Evolutionary conservation across 2,329 filamentous ascomycete species (phyloP).

Genomic region (Xylaria sp.): DNA sequence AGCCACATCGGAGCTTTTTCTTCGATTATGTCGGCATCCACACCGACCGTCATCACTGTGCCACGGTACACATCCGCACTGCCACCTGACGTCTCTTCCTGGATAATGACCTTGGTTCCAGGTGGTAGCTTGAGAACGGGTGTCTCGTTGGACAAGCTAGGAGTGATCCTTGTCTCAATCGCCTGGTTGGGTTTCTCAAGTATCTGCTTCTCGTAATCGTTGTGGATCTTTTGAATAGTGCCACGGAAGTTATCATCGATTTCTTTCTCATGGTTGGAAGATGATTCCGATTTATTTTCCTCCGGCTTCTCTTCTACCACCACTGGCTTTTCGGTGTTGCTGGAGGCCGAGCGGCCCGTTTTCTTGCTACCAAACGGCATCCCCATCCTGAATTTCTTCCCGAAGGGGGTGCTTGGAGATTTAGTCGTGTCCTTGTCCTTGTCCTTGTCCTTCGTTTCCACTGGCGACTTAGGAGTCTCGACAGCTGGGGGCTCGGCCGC

Average conservation of each 20-base stretch:
- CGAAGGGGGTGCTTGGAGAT: slow-evolving; percentile 58
- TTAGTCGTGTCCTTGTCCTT: slow-evolving; percentile 67
- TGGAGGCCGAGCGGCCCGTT: slow-evolving; percentile 70
- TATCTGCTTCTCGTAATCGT: slow-evolving; percentile 73
- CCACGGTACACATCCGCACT: slow-evolving; percentile 89
- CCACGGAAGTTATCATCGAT: slow-evolving; percentile 78
- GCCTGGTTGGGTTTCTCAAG: slow-evolving; percentile 58
- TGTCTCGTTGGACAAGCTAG: slow-evolving; percentile 74
- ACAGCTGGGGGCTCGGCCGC: slow-evolving; percentile 50
- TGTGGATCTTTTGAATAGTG: slow-evolving; percentile 72
- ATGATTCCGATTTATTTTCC: slow-evolving; percentile 62
- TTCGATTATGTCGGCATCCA: slow-evolving; percentile 83
- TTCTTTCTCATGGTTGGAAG: slow-evolving; percentile 70
- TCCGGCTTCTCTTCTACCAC: slow-evolving; percentile 78
- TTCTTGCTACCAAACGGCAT: slow-evolving; percentile 82
- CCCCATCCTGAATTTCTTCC: slow-evolving; percentile 44
- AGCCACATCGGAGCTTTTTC: slow-evolving; percentile 90
- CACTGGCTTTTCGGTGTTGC: slow-evolving; percentile 73
- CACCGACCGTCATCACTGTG: slow-evolving; percentile 77
- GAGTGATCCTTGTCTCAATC: slow-evolving; percentile 69
- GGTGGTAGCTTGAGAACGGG: slow-evolving; percentile 75
- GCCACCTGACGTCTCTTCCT: slow-evolving; percentile 71
- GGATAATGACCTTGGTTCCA: slow-evolving; percentile 70
- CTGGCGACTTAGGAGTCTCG: slow-evolving; percentile 53
- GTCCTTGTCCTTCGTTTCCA: slow-evolving; percentile 62